Base-by-base conservation (phyloP, 2,329 filamentous ascomycete species). In the Sarocladium brachiariae region DNA sequence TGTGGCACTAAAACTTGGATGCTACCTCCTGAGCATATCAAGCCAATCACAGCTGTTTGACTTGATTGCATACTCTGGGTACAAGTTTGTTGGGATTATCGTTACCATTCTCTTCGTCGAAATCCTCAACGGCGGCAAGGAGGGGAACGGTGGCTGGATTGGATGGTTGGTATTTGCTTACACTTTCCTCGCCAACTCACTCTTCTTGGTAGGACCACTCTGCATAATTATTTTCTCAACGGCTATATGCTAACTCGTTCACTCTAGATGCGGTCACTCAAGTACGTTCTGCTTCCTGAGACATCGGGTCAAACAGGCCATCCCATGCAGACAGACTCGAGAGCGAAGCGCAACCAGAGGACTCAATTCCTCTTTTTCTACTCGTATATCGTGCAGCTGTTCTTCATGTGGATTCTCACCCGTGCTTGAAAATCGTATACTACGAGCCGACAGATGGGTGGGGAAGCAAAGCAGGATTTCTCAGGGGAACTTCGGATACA, bases 41-140 rank as follows among this genome's bases (percentile, higher is more conserved):
- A 95, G 93, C 65, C 89, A 95, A 58, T 93, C 87, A 14, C 93
- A 97, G 65, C 80, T 97, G 49, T 80, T 97, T 52, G 93, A 99
- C 61, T 71, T 99, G 48, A 86, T 99, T 50, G 95, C 95, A 4
- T 99, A 99, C 71, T 92, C 87, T 2, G 95, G 95, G 18, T 99
- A 99, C 73, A 99, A 99, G 69, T 99, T 99, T 63, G 92, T 99
- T 24, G 93, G 92, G 27, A 90, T 96, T 58, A 99, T 99, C 54
- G 78, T 88, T 47, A 96, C 91, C 0, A 82, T 97, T 55, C 78
- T 87, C 11, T 71, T 92, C 16, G 84, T 88, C 14, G 88, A 95
- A 67, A 76, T 89, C 14, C 70, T 88, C 56, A 95, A 86, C 51
- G 82, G 83, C 11, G 86, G 90, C 39, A 81, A 84, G 61, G 81